phyloP scores from a whole-genome alignment of 257 asterid genomes.

The Thymus mandschuricus region DNA sequence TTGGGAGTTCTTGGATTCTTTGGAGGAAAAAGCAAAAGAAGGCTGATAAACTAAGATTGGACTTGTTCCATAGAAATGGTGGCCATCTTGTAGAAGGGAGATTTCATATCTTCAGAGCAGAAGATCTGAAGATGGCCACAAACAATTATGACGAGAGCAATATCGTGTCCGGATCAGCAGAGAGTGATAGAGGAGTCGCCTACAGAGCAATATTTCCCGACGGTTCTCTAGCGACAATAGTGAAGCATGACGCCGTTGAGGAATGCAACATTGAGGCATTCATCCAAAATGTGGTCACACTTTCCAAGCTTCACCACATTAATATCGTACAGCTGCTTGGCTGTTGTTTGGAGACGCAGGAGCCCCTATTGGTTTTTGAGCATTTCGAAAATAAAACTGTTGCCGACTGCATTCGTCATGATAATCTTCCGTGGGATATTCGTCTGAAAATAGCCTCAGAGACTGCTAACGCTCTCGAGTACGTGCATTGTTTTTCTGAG shows the following conservation, averaged over 20 bases:
- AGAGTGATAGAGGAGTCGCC: neutral
- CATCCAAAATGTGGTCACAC: constrained; percentile 18
- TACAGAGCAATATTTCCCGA: neutral
- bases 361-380: constrained; percentile 34
- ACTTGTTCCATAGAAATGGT: constrained; percentile 31
- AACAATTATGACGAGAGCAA: constrained; percentile 26
- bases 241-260: neutral
- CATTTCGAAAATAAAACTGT: constrained; percentile 20
- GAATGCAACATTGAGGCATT: constrained; percentile 23
- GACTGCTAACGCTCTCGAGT: constrained; percentile 26
- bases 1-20: constrained; percentile 34
- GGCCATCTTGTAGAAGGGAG: constrained; percentile 4
- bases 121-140: constrained; percentile 37
- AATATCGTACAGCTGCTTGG: constrained; percentile 39
- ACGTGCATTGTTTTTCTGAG: constrained; percentile 19
- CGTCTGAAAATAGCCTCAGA: constrained; percentile 32
- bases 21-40: constrained; percentile 33
- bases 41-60: constrained; percentile 21
- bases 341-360: constrained; percentile 39
- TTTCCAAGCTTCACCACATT: constrained; percentile 29
- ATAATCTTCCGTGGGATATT: constrained; percentile 34
- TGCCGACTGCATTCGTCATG: constrained; percentile 14
- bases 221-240: neutral
- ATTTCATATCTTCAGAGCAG: constrained; percentile 20
- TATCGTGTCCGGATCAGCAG: neutral